Base-by-base conservation (phyloP, 2,329 filamentous ascomycete genomes). In the Ceratocystis albifundus region DNA sequence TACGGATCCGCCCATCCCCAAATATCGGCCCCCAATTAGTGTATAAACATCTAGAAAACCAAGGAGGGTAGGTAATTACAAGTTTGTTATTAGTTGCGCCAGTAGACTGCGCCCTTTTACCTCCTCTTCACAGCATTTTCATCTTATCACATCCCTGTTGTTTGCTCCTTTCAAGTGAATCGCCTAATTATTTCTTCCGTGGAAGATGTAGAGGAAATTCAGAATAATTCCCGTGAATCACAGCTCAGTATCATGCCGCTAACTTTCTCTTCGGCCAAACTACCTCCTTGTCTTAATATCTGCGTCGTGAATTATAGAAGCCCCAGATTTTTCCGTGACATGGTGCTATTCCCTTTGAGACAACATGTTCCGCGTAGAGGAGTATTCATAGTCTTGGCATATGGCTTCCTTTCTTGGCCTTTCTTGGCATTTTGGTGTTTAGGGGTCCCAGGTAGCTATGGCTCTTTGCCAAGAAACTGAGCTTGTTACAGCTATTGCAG, bases 401-500 rank as follows among this genome's bases (percentile, higher is more conserved):
- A n/a, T 5, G 30, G 7, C 15, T 36, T n/a, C n/a, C n/a, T n/a
- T n/a, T n/a, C n/a, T n/a, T 59, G 55, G 55, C 15, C n/a, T 32
- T 59, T 28, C 53, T 32, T 57, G 53, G 53, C 25, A 6, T 32
- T 59, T 30, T 28, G 28, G 20, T n/a, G 55, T 17, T 57, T 30
- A 4, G 30, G n/a, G 15, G n/a, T 36, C 15, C 8, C 12, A 30
- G 17, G 2, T 57, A 57, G 20, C 25, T 30, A 8, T 20, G 17
- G 12, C 0, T 59, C 30, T 6, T 10, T n/a, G 55, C 55, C 55
- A 59, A 59, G 55, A 59, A 59, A 17, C 2, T 10, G 55, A 36
- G 55, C 55, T 17, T 59, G 55, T 59, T 59, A 59, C 55, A 59
- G 28, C 28, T 20, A 22, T 59, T 36, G 55, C 25, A 59, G 55